These are phyloP conservation scores for Sporisorium scitamineum DNA, from an alignment of 1,284 basidiomycete genomes.

Conservation along the genomic window DNA sequence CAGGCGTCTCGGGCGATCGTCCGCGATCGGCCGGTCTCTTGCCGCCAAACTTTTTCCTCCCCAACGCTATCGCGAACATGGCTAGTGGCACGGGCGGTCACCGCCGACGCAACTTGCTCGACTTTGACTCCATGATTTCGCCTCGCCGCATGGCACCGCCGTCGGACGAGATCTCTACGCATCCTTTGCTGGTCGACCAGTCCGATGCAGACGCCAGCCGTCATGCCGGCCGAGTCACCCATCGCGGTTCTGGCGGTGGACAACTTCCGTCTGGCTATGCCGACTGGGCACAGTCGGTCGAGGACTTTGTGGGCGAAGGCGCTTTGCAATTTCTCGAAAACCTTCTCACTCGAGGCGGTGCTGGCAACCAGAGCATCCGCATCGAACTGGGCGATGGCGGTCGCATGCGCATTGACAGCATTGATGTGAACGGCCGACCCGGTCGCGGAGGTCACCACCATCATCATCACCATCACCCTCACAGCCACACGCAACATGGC, in stretches of 20 bases:
- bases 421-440: slow-evolving; percentile 26
- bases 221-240: slow-evolving; percentile 25
- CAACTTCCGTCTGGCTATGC: slow-evolving; percentile 30
- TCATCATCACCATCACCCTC: slow-evolving; percentile 25
- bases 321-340: slow-evolving; percentile 86
- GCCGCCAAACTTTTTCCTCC: slow-evolving; percentile 59
- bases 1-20: slow-evolving; percentile 23
- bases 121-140: slow-evolving; percentile 49
- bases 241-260: slow-evolving; percentile 17
- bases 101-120: slow-evolving; percentile 45
- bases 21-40: slow-evolving; percentile 27
- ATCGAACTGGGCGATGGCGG: slow-evolving; percentile 59
- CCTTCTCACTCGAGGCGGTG: slow-evolving; percentile 71
- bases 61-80: slow-evolving; percentile 35
- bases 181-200: slow-evolving; percentile 82
- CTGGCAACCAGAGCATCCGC: slow-evolving; percentile 48
- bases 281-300: slow-evolving; percentile 77
- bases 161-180: slow-evolving; percentile 72
- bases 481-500: slow-evolving; percentile 38
- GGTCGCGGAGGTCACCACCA: slow-evolving; percentile 24
- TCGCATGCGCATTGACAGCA: slow-evolving; percentile 57
- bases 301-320: slow-evolving; percentile 83
- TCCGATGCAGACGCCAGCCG: slow-evolving; percentile 39
- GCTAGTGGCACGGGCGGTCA: slow-evolving; percentile 29
- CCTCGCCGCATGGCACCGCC: slow-evolving; percentile 37